Conservation (phyloP, 768 basidiomycete genomes). For the Mycena kentingensis region DNA sequence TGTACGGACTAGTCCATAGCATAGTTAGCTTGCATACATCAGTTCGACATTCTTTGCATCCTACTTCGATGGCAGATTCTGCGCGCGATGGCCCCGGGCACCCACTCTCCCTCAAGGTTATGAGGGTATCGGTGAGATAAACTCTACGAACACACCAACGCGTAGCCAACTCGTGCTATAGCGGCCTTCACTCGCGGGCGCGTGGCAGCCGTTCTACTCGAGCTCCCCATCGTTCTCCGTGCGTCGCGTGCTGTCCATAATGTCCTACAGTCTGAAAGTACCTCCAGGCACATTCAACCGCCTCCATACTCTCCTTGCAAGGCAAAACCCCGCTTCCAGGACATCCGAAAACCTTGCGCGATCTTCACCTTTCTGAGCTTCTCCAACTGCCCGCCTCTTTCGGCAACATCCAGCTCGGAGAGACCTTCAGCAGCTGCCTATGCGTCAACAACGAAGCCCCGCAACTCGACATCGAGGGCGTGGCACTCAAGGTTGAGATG, state of each 20-base stretch:
- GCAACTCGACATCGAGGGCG: constrained; percentile 61
- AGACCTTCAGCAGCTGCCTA: constrained; percentile 82
- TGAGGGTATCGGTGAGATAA: constrained; percentile 79
- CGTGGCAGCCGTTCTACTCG: constrained; percentile 89
- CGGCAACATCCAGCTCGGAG: constrained; percentile 85
- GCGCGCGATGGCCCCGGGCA: constrained; percentile 58
- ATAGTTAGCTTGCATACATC: not conserved
- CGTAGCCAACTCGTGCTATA: constrained; percentile 30
- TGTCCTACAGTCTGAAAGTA: constrained; percentile 4
- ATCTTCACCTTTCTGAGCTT: constrained; percentile 77
- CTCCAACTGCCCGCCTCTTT: constrained; percentile 83
- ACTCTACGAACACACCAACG: not conserved
- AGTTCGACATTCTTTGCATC: not conserved
- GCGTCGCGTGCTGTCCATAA: constrained; percentile 22
- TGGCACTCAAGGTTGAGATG: constrained; percentile 77
- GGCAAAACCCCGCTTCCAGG: constrained; percentile 67
- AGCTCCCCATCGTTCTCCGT: constrained; percentile 79
- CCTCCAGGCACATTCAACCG: constrained; percentile 65
- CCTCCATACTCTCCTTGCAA: constrained; percentile 76
- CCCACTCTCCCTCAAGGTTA: constrained; percentile 79
- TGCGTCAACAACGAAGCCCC: constrained; percentile 81
- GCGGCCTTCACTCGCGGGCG: constrained; percentile 72
- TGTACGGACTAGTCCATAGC: not conserved
- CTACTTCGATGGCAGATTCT: constrained; percentile 12
- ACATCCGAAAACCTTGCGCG: constrained; percentile 82